Base-by-base conservation (phyloP, 2,329 filamentous ascomycete species). In the Aspergillus ochraceus region DNA sequence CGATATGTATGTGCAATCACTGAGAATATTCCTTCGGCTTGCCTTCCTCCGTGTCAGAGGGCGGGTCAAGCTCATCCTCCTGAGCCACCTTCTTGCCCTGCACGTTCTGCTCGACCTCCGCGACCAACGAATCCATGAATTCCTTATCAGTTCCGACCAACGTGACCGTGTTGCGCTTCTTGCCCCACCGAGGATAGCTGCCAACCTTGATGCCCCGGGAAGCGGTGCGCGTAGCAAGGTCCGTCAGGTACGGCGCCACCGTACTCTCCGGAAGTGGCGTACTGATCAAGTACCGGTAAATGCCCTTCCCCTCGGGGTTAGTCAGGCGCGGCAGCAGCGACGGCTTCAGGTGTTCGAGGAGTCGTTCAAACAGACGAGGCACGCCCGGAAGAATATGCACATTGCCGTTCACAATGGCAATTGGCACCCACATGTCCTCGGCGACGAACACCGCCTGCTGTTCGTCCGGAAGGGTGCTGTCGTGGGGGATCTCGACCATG, bases 101-200 rank as follows among this genome's bases (percentile, higher is more conserved):
- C 5, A 97, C 88, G 55, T 89, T 88, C 73, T 86, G 79, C 71
- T 91, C 86, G 3, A 97, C 91, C 73, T 97, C 92, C 0, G 83
- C 78, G 14, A 96, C 85, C 62, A 97, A 76, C 54, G 86, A 88
- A 73, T 97, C 91, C 72, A 98, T 84, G 67, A 86, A 94, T 24
- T 85, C 88, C 66, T 84, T 81, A 71, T 97, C 90, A 65, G 86
- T 87, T 17, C 83, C 87, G 17, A 97, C 93, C 55, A 99, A 80
- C 11, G 94, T 97, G 52, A 98, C 92, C 0, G 92, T 95, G 76
- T 98, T 98, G 64, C 83, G 83, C 70, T 87, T 86, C 82, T 91
- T 94, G 5, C 90, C 91, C 92, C 93, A 97, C 57, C 92, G 83
- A 39, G 95, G 95, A 77, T 99, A 98, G 76, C 91, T 96, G 51